Base-by-base conservation (phyloP, 495 filamentous ascomycete species). In the Tuber borchii region DNA sequence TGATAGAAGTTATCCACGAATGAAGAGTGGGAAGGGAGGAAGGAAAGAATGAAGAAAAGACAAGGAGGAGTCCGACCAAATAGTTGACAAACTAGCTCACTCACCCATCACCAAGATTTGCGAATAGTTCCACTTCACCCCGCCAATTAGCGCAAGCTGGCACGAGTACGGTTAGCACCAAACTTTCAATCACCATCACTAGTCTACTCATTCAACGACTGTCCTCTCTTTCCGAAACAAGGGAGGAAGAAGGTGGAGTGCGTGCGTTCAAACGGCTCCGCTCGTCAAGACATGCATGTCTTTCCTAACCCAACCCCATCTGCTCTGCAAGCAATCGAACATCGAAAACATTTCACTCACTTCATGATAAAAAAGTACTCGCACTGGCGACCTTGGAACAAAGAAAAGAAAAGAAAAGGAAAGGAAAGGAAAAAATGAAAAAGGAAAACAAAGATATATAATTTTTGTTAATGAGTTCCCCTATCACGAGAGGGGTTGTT, bases 401-500 rank as follows among this genome's bases (percentile, higher is more conserved):
- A 65, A 65, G 56, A 65, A 42, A 6, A 42, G 40, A 10, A 42
- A 42, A 42, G 9, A 5, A 42, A 43, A 43, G 39, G 5, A 10
- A 43, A 43, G 42, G 7, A 43, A 43, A 43, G 1, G 12, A 12
- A 43, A 12, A 43, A 43, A 43, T 12, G 45, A 3, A 46, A 2
- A 65, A 0, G 12, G 26, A 3, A 65, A 12, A 61, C 22, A 65
- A 31, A n/a, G 2, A n/a, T 20, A 14, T 31, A 65, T 31, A 26
- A 65, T 31, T 8, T 31, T 31, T 31, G 56, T 65, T 31, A 31
- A 65, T 14, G n/a, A 65, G 0, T 65, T 65, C 56, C 56, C 56
- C 56, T 6, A 65, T 65, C n/a, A 31, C 14, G n/a, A 12, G 56
- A 26, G 56, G 78, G 78, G 74, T 76, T 73, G 77, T 75, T 79